phyloP scores from a whole-genome alignment of 1,284 basidiomycete genomes.

The Ustilago nuda region DNA sequence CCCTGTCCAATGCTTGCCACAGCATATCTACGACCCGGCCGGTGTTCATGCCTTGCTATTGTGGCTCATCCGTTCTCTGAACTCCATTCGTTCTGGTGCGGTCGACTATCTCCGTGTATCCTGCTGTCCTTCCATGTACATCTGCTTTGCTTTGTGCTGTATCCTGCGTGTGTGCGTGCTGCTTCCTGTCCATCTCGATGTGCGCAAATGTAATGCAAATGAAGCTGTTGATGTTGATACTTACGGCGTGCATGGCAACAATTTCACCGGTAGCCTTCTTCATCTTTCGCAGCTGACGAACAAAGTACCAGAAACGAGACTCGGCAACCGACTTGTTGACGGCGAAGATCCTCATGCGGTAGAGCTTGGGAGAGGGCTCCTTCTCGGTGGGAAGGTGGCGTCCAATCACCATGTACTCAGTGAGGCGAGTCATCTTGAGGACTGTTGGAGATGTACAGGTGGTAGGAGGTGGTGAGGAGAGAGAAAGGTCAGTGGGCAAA shows the following conservation, averaged over 20 bases:
- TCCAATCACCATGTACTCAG: conserved; percentile 96
- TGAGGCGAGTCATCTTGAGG: conserved; percentile 68
- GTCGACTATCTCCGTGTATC: no score
- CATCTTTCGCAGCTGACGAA: conserved; percentile 87
- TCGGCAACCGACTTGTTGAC: conserved; percentile 98
- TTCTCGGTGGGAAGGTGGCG: conserved; percentile 94
- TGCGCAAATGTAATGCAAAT: background rate
- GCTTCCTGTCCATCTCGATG: background rate
- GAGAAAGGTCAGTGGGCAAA: conserved; percentile 19
- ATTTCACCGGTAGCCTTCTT: conserved; percentile 99
- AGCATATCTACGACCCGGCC: background rate
- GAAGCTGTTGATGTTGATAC: conserved; percentile 62
- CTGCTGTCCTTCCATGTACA: background rate
- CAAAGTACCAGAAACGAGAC: conserved; percentile 99
- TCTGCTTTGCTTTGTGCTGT: background rate
- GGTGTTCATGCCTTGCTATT: background rate
- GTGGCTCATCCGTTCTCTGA: background rate
- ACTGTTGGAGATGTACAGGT: conserved; percentile 18
- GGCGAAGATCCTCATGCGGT: conserved; percentile 99
- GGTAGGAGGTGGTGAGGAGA: conserved; percentile 12
- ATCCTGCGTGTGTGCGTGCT: background rate
- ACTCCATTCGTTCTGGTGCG: background rate
- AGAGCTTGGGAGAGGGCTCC: conserved; percentile 94
- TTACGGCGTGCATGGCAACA: conserved; percentile 94
- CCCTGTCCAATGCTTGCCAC: background rate